A percentile compares a stretch with the other conserved stretches of the same genome.
Evolutionary conservation across 2,329 filamentous ascomycete species (phyloP).

Genomic region (Epichloe aotearoae): DNA sequence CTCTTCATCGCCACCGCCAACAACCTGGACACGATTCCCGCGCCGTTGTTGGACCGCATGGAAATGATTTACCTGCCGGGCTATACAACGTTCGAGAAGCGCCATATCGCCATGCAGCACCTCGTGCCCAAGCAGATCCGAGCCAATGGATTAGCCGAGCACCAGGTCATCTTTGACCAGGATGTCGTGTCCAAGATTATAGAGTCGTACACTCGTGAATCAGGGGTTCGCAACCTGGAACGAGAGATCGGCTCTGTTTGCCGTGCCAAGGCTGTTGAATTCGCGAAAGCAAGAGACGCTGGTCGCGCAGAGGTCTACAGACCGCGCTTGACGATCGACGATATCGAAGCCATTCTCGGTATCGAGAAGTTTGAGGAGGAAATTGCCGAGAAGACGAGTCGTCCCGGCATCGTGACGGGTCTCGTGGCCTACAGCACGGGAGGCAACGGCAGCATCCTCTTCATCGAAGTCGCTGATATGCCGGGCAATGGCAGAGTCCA

Average conservation of each 20-base stretch:
- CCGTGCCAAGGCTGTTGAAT: conserved; percentile 89
- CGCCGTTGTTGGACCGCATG: conserved; percentile 92
- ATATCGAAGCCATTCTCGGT: conserved; percentile 82
- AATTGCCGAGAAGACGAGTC: conserved; percentile 71
- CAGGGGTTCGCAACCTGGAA: conserved; percentile 90
- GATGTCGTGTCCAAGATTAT: conserved; percentile 92
- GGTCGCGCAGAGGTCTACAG: conserved; percentile 57
- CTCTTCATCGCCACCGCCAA: conserved; percentile 97
- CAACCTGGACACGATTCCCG: conserved; percentile 82
- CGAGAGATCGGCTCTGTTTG: conserved; percentile 92
- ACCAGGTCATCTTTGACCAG: conserved; percentile 63
- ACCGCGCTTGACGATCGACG: conserved; percentile 57
- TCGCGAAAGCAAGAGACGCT: conserved; percentile 74
- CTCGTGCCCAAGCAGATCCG: conserved; percentile 93
- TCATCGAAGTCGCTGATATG: conserved; percentile 98
- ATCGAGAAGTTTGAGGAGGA: conserved; percentile 93
- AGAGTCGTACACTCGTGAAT: conserved; percentile 90
- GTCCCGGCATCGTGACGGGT: conserved; percentile 88
- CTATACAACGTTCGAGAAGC: conserved; percentile 94
- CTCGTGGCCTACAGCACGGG: conserved; percentile 90
- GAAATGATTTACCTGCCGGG: conserved; percentile 87
- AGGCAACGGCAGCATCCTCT: conserved; percentile 88
- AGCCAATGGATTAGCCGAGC: conserved; percentile 68
- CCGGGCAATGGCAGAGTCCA: conserved; percentile 85
- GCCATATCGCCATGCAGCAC: conserved; percentile 84